These are phyloP conservation scores for Camelina neglecta DNA, from an alignment of 345 rosid genomes.

Conservation along the genomic window DNA sequence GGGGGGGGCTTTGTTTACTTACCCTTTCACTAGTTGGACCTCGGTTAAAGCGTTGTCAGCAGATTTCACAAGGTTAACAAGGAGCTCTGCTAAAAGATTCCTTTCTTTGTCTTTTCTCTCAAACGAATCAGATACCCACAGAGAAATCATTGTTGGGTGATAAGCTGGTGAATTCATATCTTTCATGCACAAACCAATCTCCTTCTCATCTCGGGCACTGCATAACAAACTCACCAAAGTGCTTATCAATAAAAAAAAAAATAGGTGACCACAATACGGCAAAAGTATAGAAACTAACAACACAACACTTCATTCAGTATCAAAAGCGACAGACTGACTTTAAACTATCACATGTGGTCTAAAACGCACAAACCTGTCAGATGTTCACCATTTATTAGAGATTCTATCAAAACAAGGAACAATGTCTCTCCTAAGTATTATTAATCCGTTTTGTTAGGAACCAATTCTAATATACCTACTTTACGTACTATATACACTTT, in stretches of 20 bases:
- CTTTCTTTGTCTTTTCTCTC: slow-evolving; percentile 93
- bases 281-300: slow-evolving; percentile 4
- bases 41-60: slow-evolving; percentile 53
- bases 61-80: slow-evolving; percentile 65
- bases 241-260: not conserved
- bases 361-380: not conserved
- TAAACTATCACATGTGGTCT: slow-evolving; percentile 8
- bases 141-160: slow-evolving; percentile 85
- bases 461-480: slow-evolving; percentile 18
- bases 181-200: slow-evolving; percentile 81
- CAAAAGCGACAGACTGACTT: not conserved
- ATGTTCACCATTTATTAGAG: slow-evolving; percentile 5
- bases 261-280: not conserved
- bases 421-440: slow-evolving; percentile 3
- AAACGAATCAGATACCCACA: slow-evolving; percentile 93
- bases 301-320: not conserved
- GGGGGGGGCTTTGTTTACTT: slow-evolving; percentile 24
- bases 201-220: slow-evolving; percentile 93
- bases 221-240: slow-evolving; percentile 31
- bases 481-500: slow-evolving; percentile 15
- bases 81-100: slow-evolving; percentile 83
- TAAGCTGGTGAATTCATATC: slow-evolving; percentile 79
- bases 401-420: slow-evolving; percentile 8
- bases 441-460: not conserved
- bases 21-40: slow-evolving; percentile 79